Percentiles rank a stretch among this genome's conserved stretches.
These are phyloP conservation scores for Pholiota molesta DNA, from an alignment of 768 basidiomycete species.

Conservation along the genomic window DNA sequence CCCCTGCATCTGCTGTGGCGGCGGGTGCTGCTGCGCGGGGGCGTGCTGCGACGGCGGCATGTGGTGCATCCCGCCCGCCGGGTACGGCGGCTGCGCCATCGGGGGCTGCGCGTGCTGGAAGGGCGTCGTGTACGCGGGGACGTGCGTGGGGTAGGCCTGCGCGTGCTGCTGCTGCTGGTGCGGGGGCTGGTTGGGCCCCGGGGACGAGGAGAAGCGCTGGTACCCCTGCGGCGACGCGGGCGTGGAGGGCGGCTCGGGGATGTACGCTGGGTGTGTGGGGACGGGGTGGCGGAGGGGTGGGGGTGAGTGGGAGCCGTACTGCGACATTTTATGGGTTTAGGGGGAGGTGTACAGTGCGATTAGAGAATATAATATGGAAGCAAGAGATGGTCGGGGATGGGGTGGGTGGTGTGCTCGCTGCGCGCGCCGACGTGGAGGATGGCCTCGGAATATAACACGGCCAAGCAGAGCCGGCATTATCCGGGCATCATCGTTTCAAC, in stretches of 20 bases:
- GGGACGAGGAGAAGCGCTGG: slow-evolving; percentile 70
- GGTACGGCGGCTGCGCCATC: slow-evolving; percentile 34
- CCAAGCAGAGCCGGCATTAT: slow-evolving; percentile 1
- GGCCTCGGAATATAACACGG: slow-evolving; percentile 15
- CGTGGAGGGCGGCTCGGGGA: slow-evolving; percentile 81
- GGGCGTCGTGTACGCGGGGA: slow-evolving; percentile 50
- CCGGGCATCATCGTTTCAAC: too few relatives aligned
- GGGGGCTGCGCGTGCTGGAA: slow-evolving; percentile 50
- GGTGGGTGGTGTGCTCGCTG: slow-evolving; percentile 12
- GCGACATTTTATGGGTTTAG: slow-evolving; percentile 25
- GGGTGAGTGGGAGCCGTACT: slow-evolving; percentile 52
- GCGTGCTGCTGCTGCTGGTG: slow-evolving; percentile 12
- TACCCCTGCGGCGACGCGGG: slow-evolving; percentile 76
- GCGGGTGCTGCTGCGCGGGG: slow-evolving; percentile 34
- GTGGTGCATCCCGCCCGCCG: slow-evolving; percentile 27
- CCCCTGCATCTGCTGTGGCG: slow-evolving; percentile 22
- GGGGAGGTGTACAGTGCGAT: background rate
- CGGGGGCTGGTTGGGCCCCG: slow-evolving; percentile 51
- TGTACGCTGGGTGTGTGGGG: slow-evolving; percentile 84
- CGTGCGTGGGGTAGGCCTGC: slow-evolving; percentile 36
- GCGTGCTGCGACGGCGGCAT: too few relatives aligned
- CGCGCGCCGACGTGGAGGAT: slow-evolving; percentile 18
- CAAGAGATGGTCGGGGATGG: background rate
- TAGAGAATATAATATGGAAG: background rate
- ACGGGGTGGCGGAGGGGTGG: slow-evolving; percentile 88